phyloP scores from a whole-genome alignment of 192 early-diverging fungal species.

The Pilobolus umbonatus region DNA sequence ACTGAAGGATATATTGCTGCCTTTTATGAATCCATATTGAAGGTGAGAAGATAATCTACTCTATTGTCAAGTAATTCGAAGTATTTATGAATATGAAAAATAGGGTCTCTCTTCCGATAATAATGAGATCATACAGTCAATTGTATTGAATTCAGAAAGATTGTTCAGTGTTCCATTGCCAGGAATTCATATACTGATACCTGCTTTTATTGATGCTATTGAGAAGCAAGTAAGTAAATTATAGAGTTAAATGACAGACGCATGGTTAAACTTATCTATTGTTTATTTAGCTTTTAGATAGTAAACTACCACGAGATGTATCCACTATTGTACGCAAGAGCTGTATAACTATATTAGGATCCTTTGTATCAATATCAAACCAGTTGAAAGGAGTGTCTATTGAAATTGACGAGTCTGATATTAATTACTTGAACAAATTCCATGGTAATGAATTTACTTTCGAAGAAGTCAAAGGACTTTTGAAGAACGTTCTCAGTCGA shows the following conservation, averaged over 20 bases:
- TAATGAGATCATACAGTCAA: constrained; percentile 59
- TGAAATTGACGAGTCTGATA: background rate
- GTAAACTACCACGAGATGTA: constrained; percentile 26
- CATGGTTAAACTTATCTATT: background rate
- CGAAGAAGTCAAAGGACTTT: constrained; percentile 26
- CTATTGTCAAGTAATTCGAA: background rate
- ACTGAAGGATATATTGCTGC: constrained; percentile 52
- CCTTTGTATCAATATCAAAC: constrained; percentile 30
- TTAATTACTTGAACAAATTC: background rate
- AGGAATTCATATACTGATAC: constrained; percentile 61
- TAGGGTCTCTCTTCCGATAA: constrained; percentile 51
- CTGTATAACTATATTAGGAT: constrained; percentile 45
- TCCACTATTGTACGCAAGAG: constrained; percentile 37
- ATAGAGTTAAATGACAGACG: background rate
- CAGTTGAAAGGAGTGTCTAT: constrained; percentile 21
- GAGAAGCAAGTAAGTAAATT: constrained; percentile 45
- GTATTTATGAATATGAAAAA: constrained; percentile 3
- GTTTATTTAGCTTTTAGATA: constrained; percentile 35
- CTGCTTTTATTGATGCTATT: constrained; percentile 59
- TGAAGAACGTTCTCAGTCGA: constrained; percentile 30
- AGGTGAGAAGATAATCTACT: constrained; percentile 39
- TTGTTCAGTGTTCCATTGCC: constrained; percentile 66
- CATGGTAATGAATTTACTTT: background rate
- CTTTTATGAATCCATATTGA: constrained; percentile 67
- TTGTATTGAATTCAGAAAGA: constrained; percentile 61